Base-by-base conservation (phyloP, 2,329 filamentous ascomycete genomes). In the Domatiomyces globalis region DNA sequence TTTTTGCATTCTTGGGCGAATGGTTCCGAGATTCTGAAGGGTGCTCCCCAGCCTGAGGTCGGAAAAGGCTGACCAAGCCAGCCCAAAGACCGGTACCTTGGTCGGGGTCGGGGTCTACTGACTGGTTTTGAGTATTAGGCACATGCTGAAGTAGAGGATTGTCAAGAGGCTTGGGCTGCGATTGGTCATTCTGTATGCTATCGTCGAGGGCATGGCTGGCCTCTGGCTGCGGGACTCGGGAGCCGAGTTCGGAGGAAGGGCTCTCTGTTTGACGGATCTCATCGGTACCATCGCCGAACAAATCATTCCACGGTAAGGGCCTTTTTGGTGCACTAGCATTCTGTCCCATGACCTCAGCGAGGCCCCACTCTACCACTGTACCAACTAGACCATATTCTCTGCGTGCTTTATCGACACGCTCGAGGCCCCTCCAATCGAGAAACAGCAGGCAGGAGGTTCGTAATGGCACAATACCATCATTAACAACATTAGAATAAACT, bases 361-460 rank as follows among this genome's bases (percentile, higher is more conserved):
- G 95, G 2, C 92, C 90, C 75, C 90, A 95, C 51, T 86, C 87
- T 27, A 92, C 87, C 56, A 96, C 81, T 0, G 89, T 95, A 49
- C 94, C 89, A 39, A 98, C 86, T 25, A 96, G 72, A 0, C 90
- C 90, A 54, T 89, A 94, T 65, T 94, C 90, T 65, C 92, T 75
- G 19, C 90, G 79, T 9, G 92, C 90, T 67, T 98, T 98, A 59
- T 96, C 88, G 1, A 98, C 92, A 42, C 87, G 83, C 4, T 85
- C 90, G 2, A 98, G 72, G 0, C 92, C 92, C 67, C 89, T 85
- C 92, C 92, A 98, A 65, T 98, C 92, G 1, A 98, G 72, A 63
- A 98, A 98, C 5, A 98, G 70, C n/a, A 98, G 73, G 66, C 90
- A 98, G 56, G 90, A 96, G 4, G 92, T 98, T 19, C 92, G 81